These are phyloP conservation scores for Eimeria maxima DNA, from an alignment of 169 alveolate species.

Conservation along the genomic window DNA sequence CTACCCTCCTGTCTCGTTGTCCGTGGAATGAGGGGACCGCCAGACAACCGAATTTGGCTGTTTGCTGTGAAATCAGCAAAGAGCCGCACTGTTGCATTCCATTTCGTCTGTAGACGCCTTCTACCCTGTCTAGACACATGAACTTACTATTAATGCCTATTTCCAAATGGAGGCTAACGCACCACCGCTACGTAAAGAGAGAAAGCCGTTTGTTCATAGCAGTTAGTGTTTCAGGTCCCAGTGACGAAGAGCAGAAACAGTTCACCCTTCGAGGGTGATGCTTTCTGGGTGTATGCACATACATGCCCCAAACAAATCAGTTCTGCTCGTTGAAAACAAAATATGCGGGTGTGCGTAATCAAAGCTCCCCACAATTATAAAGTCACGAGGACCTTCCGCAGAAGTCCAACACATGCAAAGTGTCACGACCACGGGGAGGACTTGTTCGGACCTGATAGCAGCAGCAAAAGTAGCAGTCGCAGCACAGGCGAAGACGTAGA, in stretches of 20 bases:
- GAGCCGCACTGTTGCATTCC: slow-evolving; percentile 71
- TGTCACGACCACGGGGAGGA: slow-evolving; percentile 79
- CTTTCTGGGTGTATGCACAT: not conserved
- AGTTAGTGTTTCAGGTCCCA: not conserved
- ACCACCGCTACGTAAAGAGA: not conserved
- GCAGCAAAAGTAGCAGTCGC: not conserved
- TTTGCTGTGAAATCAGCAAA: slow-evolving; percentile 46
- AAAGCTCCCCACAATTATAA: not conserved
- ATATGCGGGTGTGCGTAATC: not conserved
- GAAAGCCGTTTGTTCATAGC: not conserved
- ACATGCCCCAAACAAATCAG: not conserved
- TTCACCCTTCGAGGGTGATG: not conserved
- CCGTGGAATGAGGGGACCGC: slow-evolving; percentile 40
- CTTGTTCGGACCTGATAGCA: slow-evolving; percentile 76
- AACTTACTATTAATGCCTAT: slow-evolving; percentile 31
- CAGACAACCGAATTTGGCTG: slow-evolving; percentile 50
- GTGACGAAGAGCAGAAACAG: not conserved
- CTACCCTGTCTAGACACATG: slow-evolving; percentile 55
- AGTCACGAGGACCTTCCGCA: slow-evolving; percentile 47
- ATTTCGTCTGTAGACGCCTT: slow-evolving; percentile 73
- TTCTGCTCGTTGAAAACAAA: not conserved
- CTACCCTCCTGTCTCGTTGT: slow-evolving; percentile 48
- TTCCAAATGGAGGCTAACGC: not conserved
- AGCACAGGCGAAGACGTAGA: not conserved
- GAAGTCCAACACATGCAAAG: slow-evolving; percentile 73